Conservation (phyloP, 495 filamentous ascomycete species). For the Platismatia glauca region DNA sequence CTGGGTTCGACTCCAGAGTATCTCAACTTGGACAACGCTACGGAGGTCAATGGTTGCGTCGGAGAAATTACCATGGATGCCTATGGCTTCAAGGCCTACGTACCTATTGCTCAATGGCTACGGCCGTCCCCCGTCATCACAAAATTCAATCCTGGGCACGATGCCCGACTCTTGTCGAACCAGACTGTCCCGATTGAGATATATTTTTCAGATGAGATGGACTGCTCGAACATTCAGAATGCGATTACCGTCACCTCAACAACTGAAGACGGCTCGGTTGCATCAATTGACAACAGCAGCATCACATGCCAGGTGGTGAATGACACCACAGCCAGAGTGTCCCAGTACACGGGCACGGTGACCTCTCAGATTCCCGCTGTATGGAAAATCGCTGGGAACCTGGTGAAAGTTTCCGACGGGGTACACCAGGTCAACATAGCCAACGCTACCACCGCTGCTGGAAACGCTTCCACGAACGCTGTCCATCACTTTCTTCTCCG, state of each 20-base stretch:
- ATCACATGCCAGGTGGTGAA: conserved; percentile 23
- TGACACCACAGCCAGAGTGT: conserved; percentile 19
- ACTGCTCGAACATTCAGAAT: conserved; percentile 42
- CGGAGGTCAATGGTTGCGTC: conserved; percentile 22
- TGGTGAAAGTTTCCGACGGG: conserved; percentile 41
- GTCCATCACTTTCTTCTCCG: conserved; percentile 39
- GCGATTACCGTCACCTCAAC: conserved; percentile 40
- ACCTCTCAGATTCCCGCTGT: conserved; percentile 25
- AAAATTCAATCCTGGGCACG: conserved; percentile 25
- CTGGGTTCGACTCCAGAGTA: conserved; percentile 26
- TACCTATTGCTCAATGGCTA: conserved; percentile 24
- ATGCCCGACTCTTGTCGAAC: conserved; percentile 22
- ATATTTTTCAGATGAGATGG: conserved; percentile 49
- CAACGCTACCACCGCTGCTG: conserved; percentile 34
- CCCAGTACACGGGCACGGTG: conserved; percentile 30
- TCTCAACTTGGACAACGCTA: conserved; percentile 20
- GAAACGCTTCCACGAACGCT: conserved; percentile 33
- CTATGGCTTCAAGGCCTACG: conserved; percentile 24
- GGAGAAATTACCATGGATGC: conserved; percentile 16
- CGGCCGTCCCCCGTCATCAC: conserved; percentile 24
- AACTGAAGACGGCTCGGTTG: conserved; percentile 24
- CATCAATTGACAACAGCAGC: conserved; percentile 25
- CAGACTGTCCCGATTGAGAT: conserved; percentile 39
- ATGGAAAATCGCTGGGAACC: conserved; percentile 32
- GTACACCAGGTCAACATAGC: conserved; percentile 38